A percentile compares a stretch with the other conserved stretches of the same genome.
Conservation (phyloP, 1,139 yeast species). For the Meyerozyma guilliermondii region DNA sequence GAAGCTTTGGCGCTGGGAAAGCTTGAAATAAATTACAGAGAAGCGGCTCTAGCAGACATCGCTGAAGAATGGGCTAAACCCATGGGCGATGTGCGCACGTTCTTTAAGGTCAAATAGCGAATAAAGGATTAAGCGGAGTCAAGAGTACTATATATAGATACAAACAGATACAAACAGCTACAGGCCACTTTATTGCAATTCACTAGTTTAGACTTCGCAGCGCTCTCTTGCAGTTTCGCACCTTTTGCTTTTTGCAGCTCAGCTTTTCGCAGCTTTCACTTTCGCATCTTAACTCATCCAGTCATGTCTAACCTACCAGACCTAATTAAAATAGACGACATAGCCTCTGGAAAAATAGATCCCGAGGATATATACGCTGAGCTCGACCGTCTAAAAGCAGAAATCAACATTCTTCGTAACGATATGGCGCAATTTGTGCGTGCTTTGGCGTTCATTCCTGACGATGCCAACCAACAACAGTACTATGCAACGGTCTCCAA, state of each 20-base stretch:
- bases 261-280: background rate
- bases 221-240: no score
- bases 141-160: no score
- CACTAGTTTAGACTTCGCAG: no score
- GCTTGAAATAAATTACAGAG: background rate
- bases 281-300: background rate
- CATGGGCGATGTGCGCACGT: background rate
- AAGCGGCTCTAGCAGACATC: background rate
- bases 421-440: conserved; percentile 39
- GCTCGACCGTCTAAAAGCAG: conserved; percentile 39
- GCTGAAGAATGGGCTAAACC: background rate
- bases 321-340: conserved; percentile 41
- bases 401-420: conserved; percentile 38
- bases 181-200: no score
- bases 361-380: conserved; percentile 34
- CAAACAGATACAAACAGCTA: no score
- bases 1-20: background rate
- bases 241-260: background rate
- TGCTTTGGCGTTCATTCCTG: conserved; percentile 35
- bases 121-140: no score
- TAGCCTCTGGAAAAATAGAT: conserved; percentile 39
- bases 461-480: conserved; percentile 32
- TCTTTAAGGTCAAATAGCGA: background rate
- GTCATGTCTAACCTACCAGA: conserved; percentile 27
- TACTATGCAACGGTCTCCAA: conserved; percentile 18